phyloP scores from a whole-genome alignment of 2,329 filamentous ascomycete genomes.

The Venturia oleaginea region DNA sequence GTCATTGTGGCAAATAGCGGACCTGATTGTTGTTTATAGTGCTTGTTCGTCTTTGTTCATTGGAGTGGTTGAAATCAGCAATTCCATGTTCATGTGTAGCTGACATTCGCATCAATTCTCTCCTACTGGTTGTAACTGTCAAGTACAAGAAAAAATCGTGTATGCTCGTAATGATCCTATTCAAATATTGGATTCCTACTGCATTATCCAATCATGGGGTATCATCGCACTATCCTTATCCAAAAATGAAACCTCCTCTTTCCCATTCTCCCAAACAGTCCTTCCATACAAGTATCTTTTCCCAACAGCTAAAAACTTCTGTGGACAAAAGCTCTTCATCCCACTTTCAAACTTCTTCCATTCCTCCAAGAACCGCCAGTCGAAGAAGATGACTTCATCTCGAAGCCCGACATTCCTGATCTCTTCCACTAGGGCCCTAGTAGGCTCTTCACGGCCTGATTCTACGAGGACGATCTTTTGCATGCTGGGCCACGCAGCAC shows the following conservation, averaged over 20 bases:
- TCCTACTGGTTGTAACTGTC: not conserved
- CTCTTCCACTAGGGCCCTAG: not conserved
- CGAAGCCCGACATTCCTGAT: not conserved
- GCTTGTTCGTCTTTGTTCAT: not conserved
- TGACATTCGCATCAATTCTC: too few species aligned
- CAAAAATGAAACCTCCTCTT: conserved; percentile 5
- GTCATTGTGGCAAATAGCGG: not conserved
- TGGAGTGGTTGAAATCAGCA: not conserved
- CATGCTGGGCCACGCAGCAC: not conserved
- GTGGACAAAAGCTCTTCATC: not conserved
- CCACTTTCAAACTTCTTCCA: not conserved
- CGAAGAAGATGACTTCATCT: conserved; percentile 8
- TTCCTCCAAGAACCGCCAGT: conserved; percentile 13
- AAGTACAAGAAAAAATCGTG: not conserved
- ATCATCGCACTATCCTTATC: conserved; percentile 4
- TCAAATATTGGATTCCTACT: not conserved
- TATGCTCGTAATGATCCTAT: not conserved
- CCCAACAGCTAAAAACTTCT: not conserved
- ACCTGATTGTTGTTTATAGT: not conserved
- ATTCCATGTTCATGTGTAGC: too few species aligned
- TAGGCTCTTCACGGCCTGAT: not conserved
- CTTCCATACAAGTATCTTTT: not conserved
- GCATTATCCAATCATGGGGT: not conserved
- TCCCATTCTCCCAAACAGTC: not conserved
- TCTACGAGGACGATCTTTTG: conserved; percentile 12